Evolutionary conservation across 2,329 filamentous ascomycete genomes (phyloP).

Genomic region (Trichophyton benhamiae): DNA sequence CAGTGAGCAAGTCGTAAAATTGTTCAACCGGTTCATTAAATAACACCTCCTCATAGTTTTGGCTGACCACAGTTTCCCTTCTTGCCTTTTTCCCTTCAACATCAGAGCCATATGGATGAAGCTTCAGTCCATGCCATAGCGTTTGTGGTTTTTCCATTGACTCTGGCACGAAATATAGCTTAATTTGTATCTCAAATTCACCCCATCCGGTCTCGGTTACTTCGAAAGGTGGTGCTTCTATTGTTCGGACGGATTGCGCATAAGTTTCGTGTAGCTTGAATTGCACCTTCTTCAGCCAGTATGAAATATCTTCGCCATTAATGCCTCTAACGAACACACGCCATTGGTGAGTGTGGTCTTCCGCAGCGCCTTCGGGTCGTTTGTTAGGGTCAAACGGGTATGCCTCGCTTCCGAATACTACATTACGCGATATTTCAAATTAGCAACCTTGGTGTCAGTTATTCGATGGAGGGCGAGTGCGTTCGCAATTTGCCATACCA

Average conservation of each 20-base stretch:
- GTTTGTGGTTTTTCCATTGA: slow-evolving; percentile 88
- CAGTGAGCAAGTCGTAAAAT: slow-evolving; percentile 77
- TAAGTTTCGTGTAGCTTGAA: slow-evolving; percentile 98
- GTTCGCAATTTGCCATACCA: slow-evolving; percentile 20
- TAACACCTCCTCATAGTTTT: slow-evolving; percentile 84
- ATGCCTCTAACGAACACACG: slow-evolving; percentile 84
- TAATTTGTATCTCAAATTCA: slow-evolving; percentile 92
- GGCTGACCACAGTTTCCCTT: slow-evolving; percentile 55
- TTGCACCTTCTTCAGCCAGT: slow-evolving; percentile 93
- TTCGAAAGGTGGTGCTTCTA: slow-evolving; percentile 70
- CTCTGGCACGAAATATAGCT: slow-evolving; percentile 82
- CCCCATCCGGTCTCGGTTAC: slow-evolving; percentile 94
- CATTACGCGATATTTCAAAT: background rate
- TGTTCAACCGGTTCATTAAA: slow-evolving; percentile 95
- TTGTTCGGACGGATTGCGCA: slow-evolving; percentile 73
- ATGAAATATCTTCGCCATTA: slow-evolving; percentile 79
- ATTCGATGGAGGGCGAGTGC: slow-evolving; percentile 24
- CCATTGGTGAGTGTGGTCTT: slow-evolving; percentile 95
- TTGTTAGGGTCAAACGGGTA: slow-evolving; percentile 63
- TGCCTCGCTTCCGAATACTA: slow-evolving; percentile 72
- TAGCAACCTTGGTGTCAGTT: background rate
- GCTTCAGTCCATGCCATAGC: slow-evolving; percentile 80
- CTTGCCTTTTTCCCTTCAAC: slow-evolving; percentile 60
- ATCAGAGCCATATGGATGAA: slow-evolving; percentile 75
- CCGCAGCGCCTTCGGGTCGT: slow-evolving; percentile 62